phyloP scores from a whole-genome alignment of 2,329 filamentous ascomycete species.

The Malbranchea cinnamomea region DNA sequence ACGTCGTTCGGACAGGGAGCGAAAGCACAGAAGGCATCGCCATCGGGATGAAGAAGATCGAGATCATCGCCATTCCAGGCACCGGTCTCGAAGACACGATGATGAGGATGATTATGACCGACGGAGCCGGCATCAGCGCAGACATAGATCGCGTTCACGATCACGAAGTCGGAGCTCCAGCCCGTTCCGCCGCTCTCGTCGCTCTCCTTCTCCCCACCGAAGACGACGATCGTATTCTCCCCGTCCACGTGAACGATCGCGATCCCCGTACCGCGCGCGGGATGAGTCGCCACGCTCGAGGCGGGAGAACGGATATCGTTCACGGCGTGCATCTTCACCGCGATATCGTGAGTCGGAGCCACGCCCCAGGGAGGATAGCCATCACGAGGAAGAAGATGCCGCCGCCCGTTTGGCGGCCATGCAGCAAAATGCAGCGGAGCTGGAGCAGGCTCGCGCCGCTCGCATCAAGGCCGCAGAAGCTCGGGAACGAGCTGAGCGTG shows the following conservation, averaged over 20 bases:
- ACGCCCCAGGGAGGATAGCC: conserved; percentile 3
- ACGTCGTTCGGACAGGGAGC: conserved; percentile 27
- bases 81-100: conserved; percentile 15
- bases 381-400: conserved; percentile 37
- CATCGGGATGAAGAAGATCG: conserved; percentile 14
- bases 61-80: conserved; percentile 8
- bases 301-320: too few relatives aligned
- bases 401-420: conserved; percentile 54
- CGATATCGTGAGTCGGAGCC: background rate
- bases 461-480: conserved; percentile 51
- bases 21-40: conserved; percentile 30
- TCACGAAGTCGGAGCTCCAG: conserved; percentile 13
- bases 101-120: conserved; percentile 12
- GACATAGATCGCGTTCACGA: conserved; percentile 30
- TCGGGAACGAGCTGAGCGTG: conserved; percentile 46
- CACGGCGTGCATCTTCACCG: too few relatives aligned
- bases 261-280: conserved; percentile 24
- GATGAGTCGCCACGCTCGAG: conserved; percentile 20
- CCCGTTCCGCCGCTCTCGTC: conserved; percentile 10
- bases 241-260: conserved; percentile 18
- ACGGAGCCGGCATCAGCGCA: too few relatives aligned
- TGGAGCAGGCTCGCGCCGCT: conserved; percentile 52
- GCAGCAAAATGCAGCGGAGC: conserved; percentile 51
- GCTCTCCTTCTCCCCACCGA: conserved; percentile 12
- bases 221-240: conserved; percentile 13